Evolutionary conservation across 148 eudicot species (phyloP), one percentile per base, ranked within the genome.

Genomic region (Talinum fruticosum): DNA sequence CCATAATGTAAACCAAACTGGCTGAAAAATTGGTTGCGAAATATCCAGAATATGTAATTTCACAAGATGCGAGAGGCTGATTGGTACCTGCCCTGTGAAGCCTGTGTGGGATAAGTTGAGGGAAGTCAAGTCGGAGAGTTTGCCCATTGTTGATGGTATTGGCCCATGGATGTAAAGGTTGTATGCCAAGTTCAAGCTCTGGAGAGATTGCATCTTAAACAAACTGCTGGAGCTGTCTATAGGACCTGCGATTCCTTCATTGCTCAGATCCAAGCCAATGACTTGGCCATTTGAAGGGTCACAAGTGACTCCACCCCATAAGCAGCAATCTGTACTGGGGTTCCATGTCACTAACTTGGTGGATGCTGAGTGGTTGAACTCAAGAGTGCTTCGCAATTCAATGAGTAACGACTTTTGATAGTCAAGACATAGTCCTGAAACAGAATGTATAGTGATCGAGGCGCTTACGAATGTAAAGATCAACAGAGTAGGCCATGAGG

Each of bases 51-150:
- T 73, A 23, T 23, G 10, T 26, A 59, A 59, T 23, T n/a, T 59
- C 6, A n/a, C 26, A 59, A 59, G 65, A 1, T 26, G 1, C 5
- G 65, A 59, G n/a, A 59, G 5, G 1, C 18, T 29, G n/a, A 59
- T 18, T 5, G 88, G 86, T 35, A 83, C 65, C 44, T 75, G 83
- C 8, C 85, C 78, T 12, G 2, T 37, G 70, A 86, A 81, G 3
- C 75, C 74, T 10, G 85, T 65, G 19, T 79, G 24, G 4, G 87
- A 84, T 72, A 84, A 64, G 51, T 86, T 84, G 68, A 86, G 83
- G 77, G 78, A 51, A 1, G 53, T 76, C 81, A 86, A 49, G 35
- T 24, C 67, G 1, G 87, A 47, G 26, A 83, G 79, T 4, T 79
- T 81, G 18, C 54, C 49, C 30, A 85, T n/a, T 34, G 61, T 66